Conservation (phyloP, 352 stramenopile genomes). For the Globisporangium viniferum region DNA sequence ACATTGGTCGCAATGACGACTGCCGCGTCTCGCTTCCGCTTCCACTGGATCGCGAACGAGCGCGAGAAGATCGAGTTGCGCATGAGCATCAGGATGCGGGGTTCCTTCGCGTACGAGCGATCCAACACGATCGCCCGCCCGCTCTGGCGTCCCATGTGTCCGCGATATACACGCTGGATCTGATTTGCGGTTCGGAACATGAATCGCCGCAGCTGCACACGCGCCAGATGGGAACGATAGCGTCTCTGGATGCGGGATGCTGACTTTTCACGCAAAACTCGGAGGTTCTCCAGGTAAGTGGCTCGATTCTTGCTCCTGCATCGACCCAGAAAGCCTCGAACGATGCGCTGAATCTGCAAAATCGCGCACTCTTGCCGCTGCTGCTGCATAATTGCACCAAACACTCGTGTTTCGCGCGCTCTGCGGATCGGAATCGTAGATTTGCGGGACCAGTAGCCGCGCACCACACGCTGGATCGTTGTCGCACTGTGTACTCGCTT, state of each 20-base stretch:
- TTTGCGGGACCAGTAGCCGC: constrained; percentile 28
- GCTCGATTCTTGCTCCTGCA: constrained; percentile 16
- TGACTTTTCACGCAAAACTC: constrained; percentile 21
- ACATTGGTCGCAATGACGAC: constrained; percentile 30
- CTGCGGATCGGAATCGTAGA: constrained; percentile 12
- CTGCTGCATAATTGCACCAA: constrained; percentile 16
- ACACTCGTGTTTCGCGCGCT: constrained; percentile 18
- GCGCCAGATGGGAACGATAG: constrained; percentile 50
- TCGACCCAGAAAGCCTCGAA: constrained; percentile 43
- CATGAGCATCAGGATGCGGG: constrained; percentile 49
- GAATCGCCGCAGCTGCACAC: constrained; percentile 34
- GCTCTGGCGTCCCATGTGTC: constrained; percentile 33
- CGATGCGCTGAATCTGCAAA: constrained; percentile 38
- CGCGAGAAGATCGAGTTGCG: constrained; percentile 53
- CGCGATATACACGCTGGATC: constrained; percentile 59
- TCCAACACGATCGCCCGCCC: constrained; percentile 37
- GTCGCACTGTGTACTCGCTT: constrained; percentile 23
- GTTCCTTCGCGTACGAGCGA: constrained; percentile 34
- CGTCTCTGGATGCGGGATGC: constrained; percentile 45
- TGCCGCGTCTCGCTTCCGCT: constrained; percentile 50
- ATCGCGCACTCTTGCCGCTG: constrained; percentile 17
- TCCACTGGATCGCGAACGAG: constrained; percentile 51
- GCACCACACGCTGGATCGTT: constrained; percentile 40
- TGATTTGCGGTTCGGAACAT: constrained; percentile 34
- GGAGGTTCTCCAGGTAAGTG: constrained; percentile 21